phyloP scores from a whole-genome alignment of 2,329 filamentous ascomycete genomes.

The Hortaea werneckii region DNA sequence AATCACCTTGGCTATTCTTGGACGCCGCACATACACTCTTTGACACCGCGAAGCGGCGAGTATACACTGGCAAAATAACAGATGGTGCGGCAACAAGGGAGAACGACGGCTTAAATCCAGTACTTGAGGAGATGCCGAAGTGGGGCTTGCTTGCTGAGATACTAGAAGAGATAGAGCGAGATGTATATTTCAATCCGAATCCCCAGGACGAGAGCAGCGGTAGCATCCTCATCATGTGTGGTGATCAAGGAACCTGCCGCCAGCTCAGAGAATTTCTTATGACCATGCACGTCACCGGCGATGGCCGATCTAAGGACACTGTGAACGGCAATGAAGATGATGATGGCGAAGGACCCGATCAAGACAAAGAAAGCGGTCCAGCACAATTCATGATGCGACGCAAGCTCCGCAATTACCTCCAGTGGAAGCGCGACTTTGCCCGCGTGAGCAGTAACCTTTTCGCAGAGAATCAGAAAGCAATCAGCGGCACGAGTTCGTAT shows the following conservation, averaged over 20 bases:
- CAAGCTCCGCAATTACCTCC: conserved; percentile 74
- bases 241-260: conserved; percentile 71
- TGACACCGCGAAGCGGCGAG: conserved; percentile 74
- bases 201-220: conserved; percentile 73
- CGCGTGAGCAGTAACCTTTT: conserved; percentile 73
- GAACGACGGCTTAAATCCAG: conserved; percentile 58
- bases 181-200: conserved; percentile 72
- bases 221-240: conserved; percentile 90
- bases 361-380: conserved; percentile 45
- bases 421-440: conserved; percentile 83
- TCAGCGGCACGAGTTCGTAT: conserved; percentile 51
- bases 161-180: conserved; percentile 83
- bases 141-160: conserved; percentile 86
- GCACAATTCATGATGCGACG: conserved; percentile 83
- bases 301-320: conserved; percentile 17
- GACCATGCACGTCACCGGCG: conserved; percentile 61
- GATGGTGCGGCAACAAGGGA: conserved; percentile 44
- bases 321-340: conserved; percentile 30
- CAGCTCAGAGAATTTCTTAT: conserved; percentile 87
- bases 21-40: conserved; percentile 94
- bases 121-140: conserved; percentile 90
- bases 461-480: conserved; percentile 65
- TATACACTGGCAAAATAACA: conserved; percentile 66
- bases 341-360: conserved; percentile 41
- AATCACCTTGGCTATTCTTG: conserved; percentile 92